Evolutionary conservation across 1,284 basidiomycete genomes (phyloP), one percentile per base, ranked within the genome.

Genomic region (Ceratobasidium sp.): DNA sequence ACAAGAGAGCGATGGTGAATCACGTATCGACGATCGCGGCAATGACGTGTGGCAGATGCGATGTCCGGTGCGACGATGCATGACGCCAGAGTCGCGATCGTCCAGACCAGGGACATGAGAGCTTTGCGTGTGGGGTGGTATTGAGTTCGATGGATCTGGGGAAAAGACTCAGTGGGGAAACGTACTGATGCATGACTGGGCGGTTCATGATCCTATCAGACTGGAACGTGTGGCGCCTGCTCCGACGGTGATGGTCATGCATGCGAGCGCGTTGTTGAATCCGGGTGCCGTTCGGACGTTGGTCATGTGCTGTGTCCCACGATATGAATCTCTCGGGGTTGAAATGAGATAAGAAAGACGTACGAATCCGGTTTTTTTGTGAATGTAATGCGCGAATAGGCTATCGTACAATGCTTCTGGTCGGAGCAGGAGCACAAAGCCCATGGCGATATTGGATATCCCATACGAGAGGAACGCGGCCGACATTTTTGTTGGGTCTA

Each of bases 41-140:
- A 16, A 67, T 53, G 36, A 55, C 46, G 39, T 67, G 62, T 67
- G 48, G 62, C 50, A 1, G 62, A 67, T 6, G 36, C 48, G 32
- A 55, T 36, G n/a, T 67, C 16, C 5, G 62, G 62, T 5, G 18
- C 26, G 30, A 55, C 50, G 21, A 67, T n/a, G 39, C 48, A 53
- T 12, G 62, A 3, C 16, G 62, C 48, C 48, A 55, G 5, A 0
- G 34, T 53, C 3, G 21, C 34, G 5, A 26, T 48, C 16, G 62
- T 55, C 62, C 62, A 67, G 26, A 67, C 62, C 10, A 67, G 32
- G 26, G 46, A 53, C 48, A 67, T 53, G 18, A 67, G 34, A n/a
- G 62, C 62, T 67, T 21, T 14, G 16, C 8, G 21, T 9, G 50
- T 4, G 23, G 4, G 18, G 18, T 3, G 50, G 23, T 12, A 32